Conservation (phyloP, 2,329 filamentous ascomycete genomes). For the Penicillium sp. region DNA sequence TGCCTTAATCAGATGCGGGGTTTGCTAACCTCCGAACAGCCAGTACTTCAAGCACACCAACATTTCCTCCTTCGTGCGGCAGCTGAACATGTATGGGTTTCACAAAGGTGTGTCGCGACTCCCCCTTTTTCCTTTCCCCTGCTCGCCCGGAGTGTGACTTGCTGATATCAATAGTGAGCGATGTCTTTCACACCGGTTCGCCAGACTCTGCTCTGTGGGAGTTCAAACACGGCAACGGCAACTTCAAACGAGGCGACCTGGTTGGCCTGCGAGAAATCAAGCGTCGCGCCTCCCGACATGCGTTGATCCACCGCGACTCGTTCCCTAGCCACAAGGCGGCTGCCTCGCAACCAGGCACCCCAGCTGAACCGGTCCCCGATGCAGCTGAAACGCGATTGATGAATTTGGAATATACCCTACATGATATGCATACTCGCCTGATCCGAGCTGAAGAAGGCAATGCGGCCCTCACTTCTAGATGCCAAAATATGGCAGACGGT, state of each 20-base stretch:
- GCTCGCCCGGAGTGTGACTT: conserved; percentile 12
- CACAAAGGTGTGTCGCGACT: conserved; percentile 77
- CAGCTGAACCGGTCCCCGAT: conserved; percentile 80
- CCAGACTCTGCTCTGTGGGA: conserved; percentile 96
- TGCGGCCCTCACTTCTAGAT: conserved; percentile 77
- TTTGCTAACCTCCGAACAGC: conserved; percentile 53
- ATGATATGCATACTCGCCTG: conserved; percentile 76
- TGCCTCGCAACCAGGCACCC: conserved; percentile 79
- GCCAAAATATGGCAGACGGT: conserved; percentile 80
- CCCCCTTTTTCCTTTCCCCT: neutral
- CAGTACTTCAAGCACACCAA: conserved; percentile 99
- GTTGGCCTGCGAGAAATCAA: conserved; percentile 94
- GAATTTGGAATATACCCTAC: conserved; percentile 78
- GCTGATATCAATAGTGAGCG: conserved; percentile 70
- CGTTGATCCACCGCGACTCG: conserved; percentile 87
- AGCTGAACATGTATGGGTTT: conserved; percentile 99
- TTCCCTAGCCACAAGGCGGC: conserved; percentile 78
- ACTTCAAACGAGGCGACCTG: conserved; percentile 93
- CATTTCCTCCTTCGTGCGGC: conserved; percentile 96
- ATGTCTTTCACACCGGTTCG: conserved; percentile 94
- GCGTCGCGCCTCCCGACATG: conserved; percentile 87
- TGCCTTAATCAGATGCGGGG: conserved; percentile 15
- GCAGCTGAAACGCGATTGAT: conserved; percentile 74
- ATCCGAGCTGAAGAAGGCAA: conserved; percentile 83
- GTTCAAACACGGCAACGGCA: conserved; percentile 97